These are phyloP conservation scores for Salix exigua DNA, from an alignment of 345 rosid species.

Conservation along the genomic window DNA sequence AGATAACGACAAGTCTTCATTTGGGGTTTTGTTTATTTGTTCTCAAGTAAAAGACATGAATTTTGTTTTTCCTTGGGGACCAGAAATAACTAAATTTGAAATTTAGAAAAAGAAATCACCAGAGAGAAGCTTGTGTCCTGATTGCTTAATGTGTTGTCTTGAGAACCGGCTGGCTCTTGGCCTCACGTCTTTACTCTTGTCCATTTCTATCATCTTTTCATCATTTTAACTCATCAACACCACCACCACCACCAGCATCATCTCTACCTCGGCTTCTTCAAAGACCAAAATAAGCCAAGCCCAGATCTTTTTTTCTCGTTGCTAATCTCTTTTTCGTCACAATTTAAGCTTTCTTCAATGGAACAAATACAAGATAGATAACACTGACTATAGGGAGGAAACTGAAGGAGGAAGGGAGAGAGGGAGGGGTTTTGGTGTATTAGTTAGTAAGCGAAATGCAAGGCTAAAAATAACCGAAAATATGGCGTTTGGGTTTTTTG, in stretches of 20 bases:
- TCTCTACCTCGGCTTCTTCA: conserved; percentile 14
- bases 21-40: conserved; percentile 18
- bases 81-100: neutral
- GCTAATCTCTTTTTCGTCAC: neutral
- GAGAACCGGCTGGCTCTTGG: conserved; percentile 55
- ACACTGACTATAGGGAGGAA: conserved; percentile 2
- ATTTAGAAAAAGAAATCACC: conserved; percentile 29
- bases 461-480: conserved; percentile 18
- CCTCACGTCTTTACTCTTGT: conserved; percentile 58
- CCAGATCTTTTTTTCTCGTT: conserved; percentile 24
- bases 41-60: conserved; percentile 2
- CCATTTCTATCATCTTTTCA: conserved; percentile 41
- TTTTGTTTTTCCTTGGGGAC: conserved; percentile 4
- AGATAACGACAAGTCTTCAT: conserved; percentile 36
- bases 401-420: neutral
- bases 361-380: neutral
- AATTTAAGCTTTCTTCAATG: conserved; percentile 9
- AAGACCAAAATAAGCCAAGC: conserved; percentile 21
- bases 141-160: conserved; percentile 41
- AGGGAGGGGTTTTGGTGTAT: neutral
- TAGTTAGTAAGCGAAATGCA: conserved; percentile 1
- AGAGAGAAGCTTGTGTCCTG: conserved; percentile 41
- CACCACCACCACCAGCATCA: neutral
- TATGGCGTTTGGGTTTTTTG: conserved; percentile 24
- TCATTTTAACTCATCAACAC: neutral